A percentile compares a stretch with the other conserved stretches of the same genome.
phyloP scores from a whole-genome alignment of 1,284 basidiomycete species.

The Trametes sp. region DNA sequence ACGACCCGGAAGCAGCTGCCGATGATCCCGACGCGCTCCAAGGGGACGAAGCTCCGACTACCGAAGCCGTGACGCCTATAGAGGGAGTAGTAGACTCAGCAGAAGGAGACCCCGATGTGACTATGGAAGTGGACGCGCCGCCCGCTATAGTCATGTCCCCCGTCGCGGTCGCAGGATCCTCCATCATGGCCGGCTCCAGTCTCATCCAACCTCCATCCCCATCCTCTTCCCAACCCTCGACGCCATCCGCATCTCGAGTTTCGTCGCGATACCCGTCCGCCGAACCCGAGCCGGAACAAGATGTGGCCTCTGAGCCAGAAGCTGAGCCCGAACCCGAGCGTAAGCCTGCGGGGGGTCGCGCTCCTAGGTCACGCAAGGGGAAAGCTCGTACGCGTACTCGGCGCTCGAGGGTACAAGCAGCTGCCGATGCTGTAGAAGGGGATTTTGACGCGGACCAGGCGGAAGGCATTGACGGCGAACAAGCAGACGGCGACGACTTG shows the following conservation, averaged over 20 bases:
- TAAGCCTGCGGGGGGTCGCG: conserved; percentile 40
- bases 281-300: conserved; percentile 37
- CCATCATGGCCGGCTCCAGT: conserved; percentile 58
- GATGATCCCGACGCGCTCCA: conserved; percentile 48
- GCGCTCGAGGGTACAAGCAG: conserved; percentile 41
- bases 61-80: conserved; percentile 31
- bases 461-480: conserved; percentile 50
- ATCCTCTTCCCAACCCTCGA: conserved; percentile 43
- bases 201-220: conserved; percentile 50
- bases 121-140: conserved; percentile 50
- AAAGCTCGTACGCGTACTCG: conserved; percentile 31
- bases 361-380: conserved; percentile 37
- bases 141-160: conserved; percentile 49
- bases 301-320: conserved; percentile 37
- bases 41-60: conserved; percentile 34
- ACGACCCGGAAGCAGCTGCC: conserved; percentile 38
- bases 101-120: conserved; percentile 36
- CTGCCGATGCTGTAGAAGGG: conserved; percentile 45
- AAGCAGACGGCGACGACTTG: conserved; percentile 33
- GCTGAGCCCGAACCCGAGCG: conserved; percentile 37
- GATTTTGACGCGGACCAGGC: conserved; percentile 51
- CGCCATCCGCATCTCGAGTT: conserved; percentile 45
- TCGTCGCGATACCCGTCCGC: conserved; percentile 56
- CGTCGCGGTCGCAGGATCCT: conserved; percentile 50
- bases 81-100: conserved; percentile 35